Base-by-base conservation (phyloP, 192 early-diverging fungal species). In the Gryganskiella cystojenkinii region DNA sequence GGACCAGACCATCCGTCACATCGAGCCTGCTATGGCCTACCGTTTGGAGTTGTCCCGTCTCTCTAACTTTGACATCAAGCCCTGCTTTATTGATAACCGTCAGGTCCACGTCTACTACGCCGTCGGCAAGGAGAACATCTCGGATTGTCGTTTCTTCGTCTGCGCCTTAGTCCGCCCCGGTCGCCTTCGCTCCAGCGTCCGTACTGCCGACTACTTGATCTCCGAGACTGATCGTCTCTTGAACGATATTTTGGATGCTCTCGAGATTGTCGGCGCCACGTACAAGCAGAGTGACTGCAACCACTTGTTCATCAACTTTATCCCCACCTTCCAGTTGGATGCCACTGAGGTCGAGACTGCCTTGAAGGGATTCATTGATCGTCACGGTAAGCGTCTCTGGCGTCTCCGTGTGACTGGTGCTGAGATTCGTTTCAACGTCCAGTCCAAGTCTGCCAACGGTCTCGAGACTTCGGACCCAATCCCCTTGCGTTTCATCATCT, bases 231-330 rank as follows among this genome's bases (percentile, higher is more conserved):
- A 95, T 73, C 89, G 95, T 45, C 85, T 98, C 47, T 80, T 98
- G 59, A 97, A 87, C 70, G 98, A 98, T 65, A 96, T 97, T 79
- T 75, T 99, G 67, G 95, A 98, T 75, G 89, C 96, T 11, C 83
- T 99, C 46, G 98, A 99, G 80, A 91, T 99, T 59, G 91, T 98
- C n/a, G 87, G 91, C 49, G 91, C 92, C 11, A 86, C 91, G 61
- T 90, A 96, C 78, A 94, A 95, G 70, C 96, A 97, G 87, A 95
- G 94, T 45, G 98, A 99, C 83, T 97, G 96, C 88, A 99, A 99
- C 84, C 98, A 99, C 71, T 80, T 98, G 80, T 97, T 98, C 73
- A 94, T 99, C 83, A 98, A 96, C 91, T 98, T 98, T 75, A 91
- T 99, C 76, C 96, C 96, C 19, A 96, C 92, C 37, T 98, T 98